phyloP scores from a whole-genome alignment of 2,329 filamentous ascomycete genomes.

The Nemania abortiva region DNA sequence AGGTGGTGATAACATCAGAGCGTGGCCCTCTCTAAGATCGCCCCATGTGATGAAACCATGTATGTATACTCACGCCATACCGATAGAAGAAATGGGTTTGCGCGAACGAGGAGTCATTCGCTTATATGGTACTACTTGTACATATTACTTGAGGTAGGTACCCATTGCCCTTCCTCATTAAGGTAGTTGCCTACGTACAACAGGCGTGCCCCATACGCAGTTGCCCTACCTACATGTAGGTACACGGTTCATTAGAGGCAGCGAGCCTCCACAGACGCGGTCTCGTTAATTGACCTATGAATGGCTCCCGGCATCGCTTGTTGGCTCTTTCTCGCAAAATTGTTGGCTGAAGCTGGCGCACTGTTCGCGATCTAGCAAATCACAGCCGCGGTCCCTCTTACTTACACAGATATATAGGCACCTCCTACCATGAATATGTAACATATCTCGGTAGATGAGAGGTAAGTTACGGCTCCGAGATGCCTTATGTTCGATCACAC shows the following conservation, averaged over 20 bases:
- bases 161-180: slow-evolving; percentile 1
- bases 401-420: not conserved
- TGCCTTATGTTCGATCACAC: not conserved
- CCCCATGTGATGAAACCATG: slow-evolving; percentile 10
- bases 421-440: not conserved
- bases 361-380: not conserved
- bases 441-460: not conserved
- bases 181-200: slow-evolving; percentile 2
- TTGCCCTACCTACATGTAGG: not conserved
- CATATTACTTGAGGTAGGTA: not conserved
- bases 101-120: not conserved
- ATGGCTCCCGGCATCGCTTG: not conserved
- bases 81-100: not conserved
- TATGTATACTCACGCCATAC: not conserved
- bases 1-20: not conserved
- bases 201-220: not conserved
- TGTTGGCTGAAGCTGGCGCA: not conserved
- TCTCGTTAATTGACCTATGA: not conserved
- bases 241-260: not conserved
- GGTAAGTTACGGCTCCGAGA: not conserved
- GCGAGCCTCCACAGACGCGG: not conserved
- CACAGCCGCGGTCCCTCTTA: not conserved
- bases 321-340: slow-evolving; percentile 16
- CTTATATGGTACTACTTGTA: not conserved
- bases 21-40: slow-evolving; percentile 1